Conservation (phyloP, 2,329 filamentous ascomycete genomes). For the Alternaria alternata region DNA sequence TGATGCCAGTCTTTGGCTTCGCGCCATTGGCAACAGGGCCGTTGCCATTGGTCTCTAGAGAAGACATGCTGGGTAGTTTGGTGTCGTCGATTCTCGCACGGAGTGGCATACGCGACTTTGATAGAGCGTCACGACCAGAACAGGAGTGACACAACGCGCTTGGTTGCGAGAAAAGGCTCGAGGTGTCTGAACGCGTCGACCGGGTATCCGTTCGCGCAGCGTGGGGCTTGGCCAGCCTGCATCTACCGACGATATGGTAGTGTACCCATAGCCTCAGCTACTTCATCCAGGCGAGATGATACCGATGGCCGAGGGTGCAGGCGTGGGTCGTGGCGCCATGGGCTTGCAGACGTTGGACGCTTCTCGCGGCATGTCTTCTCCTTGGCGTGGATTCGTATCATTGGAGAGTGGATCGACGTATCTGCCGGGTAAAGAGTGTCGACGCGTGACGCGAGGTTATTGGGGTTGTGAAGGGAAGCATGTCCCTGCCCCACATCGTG, state of each 20-base stretch:
- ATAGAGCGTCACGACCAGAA: background rate
- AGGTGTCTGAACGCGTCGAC: slow-evolving; percentile 9
- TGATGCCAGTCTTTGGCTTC: slow-evolving; percentile 57
- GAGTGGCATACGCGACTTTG: slow-evolving; percentile 25
- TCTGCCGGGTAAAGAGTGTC: slow-evolving; percentile 25
- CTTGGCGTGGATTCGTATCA: background rate
- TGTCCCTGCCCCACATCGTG: slow-evolving; percentile 33
- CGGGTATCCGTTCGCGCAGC: slow-evolving; percentile 12
- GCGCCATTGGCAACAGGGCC: slow-evolving; percentile 1
- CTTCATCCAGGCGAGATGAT: slow-evolving; percentile 23
- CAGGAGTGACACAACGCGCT: background rate
- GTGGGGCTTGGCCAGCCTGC: slow-evolving; percentile 21
- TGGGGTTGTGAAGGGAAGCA: slow-evolving; percentile 4
- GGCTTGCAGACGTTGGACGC: slow-evolving; percentile 1
- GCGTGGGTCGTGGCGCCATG: slow-evolving; percentile 7
- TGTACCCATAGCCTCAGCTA: background rate
- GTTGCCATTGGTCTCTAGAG: slow-evolving; percentile 15
- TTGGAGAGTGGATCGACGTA: slow-evolving; percentile 16
- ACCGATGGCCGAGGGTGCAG: slow-evolving; percentile 5
- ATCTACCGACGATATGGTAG: slow-evolving; percentile 8
- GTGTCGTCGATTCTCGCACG: slow-evolving; percentile 28
- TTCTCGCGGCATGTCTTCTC: slow-evolving; percentile 12
- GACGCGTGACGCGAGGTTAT: slow-evolving; percentile 20
- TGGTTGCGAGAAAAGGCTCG: background rate
- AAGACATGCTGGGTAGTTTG: slow-evolving; percentile 33